Conservation (phyloP, 2,329 filamentous ascomycete genomes). For the Fusarium luffae region DNA sequence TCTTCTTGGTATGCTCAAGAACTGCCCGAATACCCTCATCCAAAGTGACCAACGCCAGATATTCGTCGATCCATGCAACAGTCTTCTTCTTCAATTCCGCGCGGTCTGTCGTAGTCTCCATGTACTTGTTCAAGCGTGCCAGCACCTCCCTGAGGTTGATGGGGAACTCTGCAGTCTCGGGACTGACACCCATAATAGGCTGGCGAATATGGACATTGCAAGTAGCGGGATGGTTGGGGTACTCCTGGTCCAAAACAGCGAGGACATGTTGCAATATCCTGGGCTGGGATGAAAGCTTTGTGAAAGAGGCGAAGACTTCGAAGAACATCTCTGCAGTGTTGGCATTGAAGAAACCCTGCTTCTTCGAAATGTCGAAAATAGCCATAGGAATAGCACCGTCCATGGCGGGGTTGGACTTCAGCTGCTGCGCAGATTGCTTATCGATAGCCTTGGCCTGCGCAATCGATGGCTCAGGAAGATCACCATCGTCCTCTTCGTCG, state of each 20-base stretch:
- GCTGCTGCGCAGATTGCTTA: conserved; percentile 57
- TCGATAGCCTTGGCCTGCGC: conserved; percentile 58
- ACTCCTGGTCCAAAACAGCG: conserved; percentile 67
- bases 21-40: conserved; percentile 68
- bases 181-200: conserved; percentile 73
- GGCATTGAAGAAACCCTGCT: conserved; percentile 76
- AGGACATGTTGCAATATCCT: conserved; percentile 81
- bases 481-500: conserved; percentile 58
- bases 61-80: conserved; percentile 64
- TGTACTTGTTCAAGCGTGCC: conserved; percentile 65
- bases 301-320: conserved; percentile 78
- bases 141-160: conserved; percentile 74
- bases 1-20: conserved; percentile 62
- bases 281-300: conserved; percentile 69
- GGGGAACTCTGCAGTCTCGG: conserved; percentile 77
- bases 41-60: conserved; percentile 61
- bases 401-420: conserved; percentile 83
- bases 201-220: conserved; percentile 77
- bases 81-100: conserved; percentile 60
- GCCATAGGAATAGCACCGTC: conserved; percentile 94
- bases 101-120: conserved; percentile 60
- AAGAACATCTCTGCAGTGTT: conserved; percentile 81
- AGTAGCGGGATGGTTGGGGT: conserved; percentile 70
- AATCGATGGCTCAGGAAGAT: conserved; percentile 57
- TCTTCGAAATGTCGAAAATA: conserved; percentile 87